Base-by-base conservation (phyloP, 177 flowering plant species). In the Vitis hybrid region DNA sequence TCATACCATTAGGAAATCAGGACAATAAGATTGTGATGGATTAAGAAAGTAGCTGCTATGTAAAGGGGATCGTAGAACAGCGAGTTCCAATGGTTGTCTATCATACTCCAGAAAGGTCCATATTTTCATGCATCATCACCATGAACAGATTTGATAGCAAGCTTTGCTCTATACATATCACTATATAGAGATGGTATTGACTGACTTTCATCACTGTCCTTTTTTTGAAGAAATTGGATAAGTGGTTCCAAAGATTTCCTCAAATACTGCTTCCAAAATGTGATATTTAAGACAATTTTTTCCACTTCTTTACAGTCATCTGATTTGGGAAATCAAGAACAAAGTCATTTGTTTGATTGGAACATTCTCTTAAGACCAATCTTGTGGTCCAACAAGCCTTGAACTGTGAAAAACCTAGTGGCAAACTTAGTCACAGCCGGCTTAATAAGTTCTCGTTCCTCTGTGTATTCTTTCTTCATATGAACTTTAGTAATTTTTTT, bases 31-130 rank as follows among this genome's bases (percentile, higher is more conserved):
- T 68, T 79, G 85, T 8, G 93, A 84, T 62, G 97, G 98, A 81
- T 94, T 94, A 51, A 94, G 84, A 73, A 83, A 88, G 85, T 92
- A 90, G 97, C 97, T 78, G 97, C 98, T 69, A 88, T 68, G 74
- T 85, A 86, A 21, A 94, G 80, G 63, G 98, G 97, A 70, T 94
- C 92, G 74, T 85, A 89, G 72, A 82, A 83, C 58, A 84, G 76
- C 2, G 88, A 79, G 60, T 71, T 85, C 92, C 90, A 90, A 69
- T 88, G 87, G 58, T 57, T 73, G 70, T 90, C 97, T 13, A 90
- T 83, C 19, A 84, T 89, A 74, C 69, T 80, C 94, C 91, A 92
- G 70, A 88, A 87, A 13, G 93, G 89, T 60, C 84, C 90, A 78
- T 87, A 94, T 71, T 90, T 92, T 2, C 88, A 79, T 22, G 61